phyloP scores from a whole-genome alignment of 2,329 filamentous ascomycete genomes.

The Fusarium goolgardi region DNA sequence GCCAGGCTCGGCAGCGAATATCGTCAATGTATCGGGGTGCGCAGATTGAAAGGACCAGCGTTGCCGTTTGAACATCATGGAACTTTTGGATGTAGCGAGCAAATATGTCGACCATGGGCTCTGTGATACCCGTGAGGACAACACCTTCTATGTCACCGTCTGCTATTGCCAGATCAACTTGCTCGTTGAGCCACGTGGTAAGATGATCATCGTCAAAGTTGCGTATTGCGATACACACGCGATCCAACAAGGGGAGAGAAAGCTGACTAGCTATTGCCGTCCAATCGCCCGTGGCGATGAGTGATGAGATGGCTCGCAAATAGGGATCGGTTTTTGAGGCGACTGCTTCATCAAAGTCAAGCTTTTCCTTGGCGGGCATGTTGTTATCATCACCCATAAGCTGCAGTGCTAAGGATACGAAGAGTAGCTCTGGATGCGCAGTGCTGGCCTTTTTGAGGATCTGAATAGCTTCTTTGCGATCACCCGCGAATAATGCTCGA shows the following conservation, averaged over 20 bases:
- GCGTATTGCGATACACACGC: conserved; percentile 77
- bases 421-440: conserved; percentile 71
- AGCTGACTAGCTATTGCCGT: conserved; percentile 76
- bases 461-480: conserved; percentile 74
- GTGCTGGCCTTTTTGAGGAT: conserved; percentile 76
- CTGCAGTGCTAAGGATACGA: conserved; percentile 75
- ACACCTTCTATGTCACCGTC: conserved; percentile 82
- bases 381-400: conserved; percentile 66
- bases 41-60: conserved; percentile 78
- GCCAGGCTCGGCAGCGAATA: conserved; percentile 79
- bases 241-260: conserved; percentile 79
- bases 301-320: conserved; percentile 80
- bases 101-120: conserved; percentile 78
- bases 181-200: conserved; percentile 74
- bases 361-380: conserved; percentile 59
- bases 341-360: conserved; percentile 69
- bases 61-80: conserved; percentile 82
- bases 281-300: conserved; percentile 83
- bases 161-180: conserved; percentile 69
- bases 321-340: conserved; percentile 79
- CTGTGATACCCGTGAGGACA: conserved; percentile 80
- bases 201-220: conserved; percentile 72
- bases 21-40: conserved; percentile 82
- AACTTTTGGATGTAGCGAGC: conserved; percentile 81
- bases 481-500: conserved; percentile 78